Evolutionary conservation across 345 rosid genomes (phyloP).

Genomic region (Ceriops tagal): DNA sequence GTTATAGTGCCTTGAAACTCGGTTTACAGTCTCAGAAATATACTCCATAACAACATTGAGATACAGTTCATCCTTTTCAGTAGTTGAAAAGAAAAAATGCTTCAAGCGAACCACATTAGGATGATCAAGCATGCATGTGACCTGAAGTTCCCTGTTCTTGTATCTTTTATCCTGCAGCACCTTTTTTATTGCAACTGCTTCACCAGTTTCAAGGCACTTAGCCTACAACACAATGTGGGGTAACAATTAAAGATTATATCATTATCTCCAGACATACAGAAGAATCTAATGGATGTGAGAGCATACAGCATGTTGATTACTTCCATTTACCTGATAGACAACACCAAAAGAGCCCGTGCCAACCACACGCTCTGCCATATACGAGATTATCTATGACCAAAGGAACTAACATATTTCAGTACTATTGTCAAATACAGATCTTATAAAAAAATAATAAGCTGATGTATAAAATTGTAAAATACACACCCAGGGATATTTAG

Average conservation of each 20-base stretch:
- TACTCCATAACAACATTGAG: constrained; percentile 95
- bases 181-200: constrained; percentile 88
- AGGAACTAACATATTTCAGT: constrained; percentile 3
- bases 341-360: constrained; percentile 95
- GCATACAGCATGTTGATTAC: neutral
- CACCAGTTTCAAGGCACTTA: constrained; percentile 83
- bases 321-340: constrained; percentile 65
- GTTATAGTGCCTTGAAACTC: constrained; percentile 72
- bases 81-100: constrained; percentile 89
- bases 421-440: neutral
- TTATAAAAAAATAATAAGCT: neutral
- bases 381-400: constrained; percentile 58
- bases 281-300: neutral
- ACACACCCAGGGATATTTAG: no score
- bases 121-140: constrained; percentile 80
- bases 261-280: neutral
- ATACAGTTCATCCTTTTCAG: constrained; percentile 86
- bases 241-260: neutral
- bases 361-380: constrained; percentile 80
- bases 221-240: constrained; percentile 42
- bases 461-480: neutral
- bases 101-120: constrained; percentile 79
- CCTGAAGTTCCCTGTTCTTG: constrained; percentile 97
- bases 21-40: constrained; percentile 82
- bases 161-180: constrained; percentile 94